Percentiles rank a stretch among this genome's conserved stretches.
phyloP scores from a whole-genome alignment of 768 basidiomycete genomes.

The Russula olivacea region DNA sequence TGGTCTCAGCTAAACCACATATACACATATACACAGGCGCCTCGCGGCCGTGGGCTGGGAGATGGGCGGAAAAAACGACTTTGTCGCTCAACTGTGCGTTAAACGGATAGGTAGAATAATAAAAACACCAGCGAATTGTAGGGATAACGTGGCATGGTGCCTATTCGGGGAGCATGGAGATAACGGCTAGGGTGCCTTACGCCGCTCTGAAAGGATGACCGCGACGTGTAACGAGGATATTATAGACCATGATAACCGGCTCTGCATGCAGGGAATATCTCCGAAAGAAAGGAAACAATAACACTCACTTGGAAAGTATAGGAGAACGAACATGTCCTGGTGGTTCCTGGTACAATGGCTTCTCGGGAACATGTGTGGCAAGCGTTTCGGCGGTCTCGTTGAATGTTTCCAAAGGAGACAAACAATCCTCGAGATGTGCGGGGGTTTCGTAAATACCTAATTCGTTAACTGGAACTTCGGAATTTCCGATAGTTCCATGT shows the following conservation, averaged over 20 bases:
- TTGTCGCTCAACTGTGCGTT: background rate
- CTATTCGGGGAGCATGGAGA: background rate
- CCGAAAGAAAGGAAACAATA: background rate
- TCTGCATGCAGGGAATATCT: background rate
- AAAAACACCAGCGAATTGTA: background rate
- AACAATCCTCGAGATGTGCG: background rate
- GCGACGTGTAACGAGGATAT: background rate
- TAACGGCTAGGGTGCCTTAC: background rate
- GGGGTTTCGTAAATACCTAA: slow-evolving; percentile 16
- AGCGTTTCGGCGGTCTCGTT: slow-evolving; percentile 4
- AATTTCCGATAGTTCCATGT: background rate
- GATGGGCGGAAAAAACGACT: background rate
- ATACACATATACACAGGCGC: background rate
- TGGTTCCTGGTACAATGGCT: background rate
- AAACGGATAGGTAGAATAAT: no score
- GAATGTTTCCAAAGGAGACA: slow-evolving; percentile 17
- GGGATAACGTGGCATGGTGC: background rate
- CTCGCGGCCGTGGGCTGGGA: background rate
- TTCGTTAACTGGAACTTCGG: slow-evolving; percentile 3
- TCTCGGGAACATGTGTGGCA: background rate
- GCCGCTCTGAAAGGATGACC: background rate
- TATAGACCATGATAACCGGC: background rate
- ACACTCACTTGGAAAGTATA: slow-evolving; percentile 24
- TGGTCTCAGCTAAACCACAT: background rate
- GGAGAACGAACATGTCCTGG: slow-evolving; percentile 23